Evolutionary conservation across 257 asterid species (phyloP).

Genomic region (Solanum paucissectum): DNA sequence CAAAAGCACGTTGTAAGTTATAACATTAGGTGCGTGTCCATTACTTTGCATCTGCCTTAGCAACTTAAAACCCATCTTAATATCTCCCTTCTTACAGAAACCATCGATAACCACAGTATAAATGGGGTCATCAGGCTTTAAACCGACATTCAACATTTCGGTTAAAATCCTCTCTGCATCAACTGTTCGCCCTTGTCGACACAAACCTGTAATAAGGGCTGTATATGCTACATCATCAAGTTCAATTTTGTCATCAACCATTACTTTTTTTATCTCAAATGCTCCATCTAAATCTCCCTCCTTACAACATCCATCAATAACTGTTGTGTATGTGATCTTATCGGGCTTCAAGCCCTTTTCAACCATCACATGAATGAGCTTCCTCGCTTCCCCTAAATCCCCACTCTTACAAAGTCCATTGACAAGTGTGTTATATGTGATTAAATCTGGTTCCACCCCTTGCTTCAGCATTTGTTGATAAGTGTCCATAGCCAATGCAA

Average conservation of each 20-base stretch:
- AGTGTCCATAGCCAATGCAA: conserved; percentile 48
- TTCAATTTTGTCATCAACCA: conserved; percentile 41
- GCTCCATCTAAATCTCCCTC: conserved; percentile 67
- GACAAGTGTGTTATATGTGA: conserved; percentile 63
- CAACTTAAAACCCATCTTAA: conserved; percentile 50
- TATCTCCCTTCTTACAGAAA: conserved; percentile 69
- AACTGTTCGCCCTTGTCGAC: conserved; percentile 33
- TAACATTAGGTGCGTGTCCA: conserved; percentile 43
- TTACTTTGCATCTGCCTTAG: conserved; percentile 67
- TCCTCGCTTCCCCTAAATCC: conserved; percentile 40
- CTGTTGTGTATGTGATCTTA: conserved; percentile 65
- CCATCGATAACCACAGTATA: conserved; percentile 70
- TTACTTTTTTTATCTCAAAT: conserved; percentile 24
- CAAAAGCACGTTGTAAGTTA: conserved; percentile 75
- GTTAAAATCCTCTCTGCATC: conserved; percentile 56
- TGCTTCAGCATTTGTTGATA: conserved; percentile 48
- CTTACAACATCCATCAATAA: conserved; percentile 61
- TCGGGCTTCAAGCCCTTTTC: conserved; percentile 76
- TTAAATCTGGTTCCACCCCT: conserved; percentile 52
- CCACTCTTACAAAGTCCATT: conserved; percentile 71
- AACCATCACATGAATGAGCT: conserved; percentile 46
- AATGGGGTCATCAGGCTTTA: conserved; percentile 47
- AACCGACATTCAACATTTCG: conserved; percentile 45
- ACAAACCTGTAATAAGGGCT: conserved; percentile 63
- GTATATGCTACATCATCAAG: conserved; percentile 68